Evolutionary conservation across 1,139 yeast genomes (phyloP), one percentile per base, ranked within the genome.

Genomic region (Candida sp.): DNA sequence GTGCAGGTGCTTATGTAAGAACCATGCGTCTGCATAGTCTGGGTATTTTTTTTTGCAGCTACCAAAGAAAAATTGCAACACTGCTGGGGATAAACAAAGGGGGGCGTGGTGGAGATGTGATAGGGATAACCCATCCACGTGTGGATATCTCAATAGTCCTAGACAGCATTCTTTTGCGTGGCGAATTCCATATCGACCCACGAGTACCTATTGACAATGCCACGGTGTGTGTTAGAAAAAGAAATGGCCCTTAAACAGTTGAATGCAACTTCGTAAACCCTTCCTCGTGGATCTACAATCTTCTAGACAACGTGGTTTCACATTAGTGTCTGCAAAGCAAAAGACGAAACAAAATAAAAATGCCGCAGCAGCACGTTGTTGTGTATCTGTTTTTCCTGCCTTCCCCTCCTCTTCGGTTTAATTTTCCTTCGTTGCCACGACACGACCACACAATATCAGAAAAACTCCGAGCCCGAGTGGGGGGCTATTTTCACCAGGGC

Each of bases 1-100:
- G 22, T 40, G 34, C 43, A 40, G 43, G 43, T 40, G 43, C 23
- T 40, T 40, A 40, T 31, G 25, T 40, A 40, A 40, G 34, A 40
- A 40, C 43, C 26, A 28, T 40, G 34, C 7, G 33, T 40, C 23
- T 26, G 32, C 11, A 9, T 39, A n/a, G n/a, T n/a, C n/a, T n/a
- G n/a, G n/a, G n/a, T 28, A 28, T 40, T 40, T 12, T 28, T 28
- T 40, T 40, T 40, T 28, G 43, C 43, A 40, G 34, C 43, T 28
- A 28, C 9, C 4, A 3, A 23, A 7, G 9, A 23, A 23, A 3
- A 37, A 25, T n/a, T n/a, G 17, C 35, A 32, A 8, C 35, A n/a
- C n/a, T n/a, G 4, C 35, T 5, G 17, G 3, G 22, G 17, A 34
- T 3, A n/a, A 34, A 12, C 26, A 34, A 34, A 3, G 2, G 17